phyloP scores from a whole-genome alignment of 108 stramenopile species.

The Nitzschia sp. region DNA sequence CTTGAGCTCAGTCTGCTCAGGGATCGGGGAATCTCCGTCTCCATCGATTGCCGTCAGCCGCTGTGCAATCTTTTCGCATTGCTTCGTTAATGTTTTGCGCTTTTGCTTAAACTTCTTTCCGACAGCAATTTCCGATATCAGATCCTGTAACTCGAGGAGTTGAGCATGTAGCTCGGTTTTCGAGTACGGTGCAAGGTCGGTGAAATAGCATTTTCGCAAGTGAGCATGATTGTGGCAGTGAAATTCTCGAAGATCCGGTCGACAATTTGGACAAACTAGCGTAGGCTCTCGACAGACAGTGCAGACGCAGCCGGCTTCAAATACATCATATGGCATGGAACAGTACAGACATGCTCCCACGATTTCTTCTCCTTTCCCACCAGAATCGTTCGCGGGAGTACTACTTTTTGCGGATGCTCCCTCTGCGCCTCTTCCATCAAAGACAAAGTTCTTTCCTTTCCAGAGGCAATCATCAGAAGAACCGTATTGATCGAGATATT shows the following conservation, averaged over 20 bases:
- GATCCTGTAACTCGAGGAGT: conserved; percentile 36
- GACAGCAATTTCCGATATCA: conserved; percentile 48
- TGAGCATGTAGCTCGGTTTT: conserved; percentile 47
- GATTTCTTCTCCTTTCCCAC: conserved; percentile 18
- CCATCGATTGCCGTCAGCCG: neutral
- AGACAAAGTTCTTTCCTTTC: conserved; percentile 87
- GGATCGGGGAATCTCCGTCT: neutral
- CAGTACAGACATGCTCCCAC: conserved; percentile 78
- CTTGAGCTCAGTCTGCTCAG: conserved; percentile 9
- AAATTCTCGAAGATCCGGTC: conserved; percentile 44
- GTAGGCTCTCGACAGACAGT: conserved; percentile 85
- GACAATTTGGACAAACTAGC: conserved; percentile 54
- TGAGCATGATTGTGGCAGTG: conserved; percentile 73
- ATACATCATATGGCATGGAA: conserved; percentile 57
- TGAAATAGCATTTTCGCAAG: conserved; percentile 69
- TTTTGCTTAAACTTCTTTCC: conserved; percentile 67
- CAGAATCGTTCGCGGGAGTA: conserved; percentile 1
- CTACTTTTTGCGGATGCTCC: neutral
- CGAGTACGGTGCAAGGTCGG: conserved; percentile 50
- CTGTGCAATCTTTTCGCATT: conserved; percentile 54
- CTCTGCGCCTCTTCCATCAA: conserved; percentile 62
- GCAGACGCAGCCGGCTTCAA: conserved; percentile 72
- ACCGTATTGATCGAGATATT: conserved; percentile 79
- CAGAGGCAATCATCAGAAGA: conserved; percentile 40
- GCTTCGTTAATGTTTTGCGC: conserved; percentile 72